Evolutionary conservation across 1,284 basidiomycete species (phyloP).

Genomic region (Heterobasidion parviporum): DNA sequence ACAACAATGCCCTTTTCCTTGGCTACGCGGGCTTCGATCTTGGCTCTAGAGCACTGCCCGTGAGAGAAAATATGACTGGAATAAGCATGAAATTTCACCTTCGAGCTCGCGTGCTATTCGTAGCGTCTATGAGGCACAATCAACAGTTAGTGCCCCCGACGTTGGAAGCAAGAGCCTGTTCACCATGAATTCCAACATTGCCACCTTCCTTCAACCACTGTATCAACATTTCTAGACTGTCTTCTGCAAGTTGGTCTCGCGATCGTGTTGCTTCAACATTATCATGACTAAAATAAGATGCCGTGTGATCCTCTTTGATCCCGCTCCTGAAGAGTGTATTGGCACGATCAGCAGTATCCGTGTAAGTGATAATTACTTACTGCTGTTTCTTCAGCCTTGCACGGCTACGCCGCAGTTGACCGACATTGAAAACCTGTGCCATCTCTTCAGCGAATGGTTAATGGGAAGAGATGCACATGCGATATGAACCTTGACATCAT

Average conservation of each 20-base stretch:
- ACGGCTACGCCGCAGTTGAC: conserved; percentile 85
- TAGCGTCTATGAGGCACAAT: conserved; percentile 64
- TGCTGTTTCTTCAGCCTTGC: conserved; percentile 72
- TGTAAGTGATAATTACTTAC: conserved; percentile 30
- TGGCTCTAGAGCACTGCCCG: conserved; percentile 42
- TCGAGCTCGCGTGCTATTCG: conserved; percentile 80
- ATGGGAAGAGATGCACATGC: too few species aligned
- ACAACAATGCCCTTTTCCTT: conserved; percentile 86
- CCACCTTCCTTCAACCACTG: conserved; percentile 92
- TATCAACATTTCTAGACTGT: conserved; percentile 93
- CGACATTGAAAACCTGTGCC: conserved; percentile 90
- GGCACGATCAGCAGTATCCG: background rate
- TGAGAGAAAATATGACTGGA: background rate
- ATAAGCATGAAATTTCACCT: conserved; percentile 34
- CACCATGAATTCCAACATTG: conserved; percentile 97
- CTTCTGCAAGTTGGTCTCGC: conserved; percentile 82
- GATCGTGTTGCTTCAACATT: conserved; percentile 74
- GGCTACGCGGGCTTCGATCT: conserved; percentile 77
- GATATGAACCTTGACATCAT: conserved; percentile 77
- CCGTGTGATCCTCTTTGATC: conserved; percentile 84
- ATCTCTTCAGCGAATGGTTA: too few species aligned
- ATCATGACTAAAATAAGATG: conserved; percentile 85
- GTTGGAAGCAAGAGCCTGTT: conserved; percentile 12
- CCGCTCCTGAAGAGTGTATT: conserved; percentile 45
- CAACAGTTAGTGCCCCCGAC: conserved; percentile 3